Evolutionary conservation across 805 yeast genomes (phyloP).

Genomic region (Yarrowia sp.): DNA sequence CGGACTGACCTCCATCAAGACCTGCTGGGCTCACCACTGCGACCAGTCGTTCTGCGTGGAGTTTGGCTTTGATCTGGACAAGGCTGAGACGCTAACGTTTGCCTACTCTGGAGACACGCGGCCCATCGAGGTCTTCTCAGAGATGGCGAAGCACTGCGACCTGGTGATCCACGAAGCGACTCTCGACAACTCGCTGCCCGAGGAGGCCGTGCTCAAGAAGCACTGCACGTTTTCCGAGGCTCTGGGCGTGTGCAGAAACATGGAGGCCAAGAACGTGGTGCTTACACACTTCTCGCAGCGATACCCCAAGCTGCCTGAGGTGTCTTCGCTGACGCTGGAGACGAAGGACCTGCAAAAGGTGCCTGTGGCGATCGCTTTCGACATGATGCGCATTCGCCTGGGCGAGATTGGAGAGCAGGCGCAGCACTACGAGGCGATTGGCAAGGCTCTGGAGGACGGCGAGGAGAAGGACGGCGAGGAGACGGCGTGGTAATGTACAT

Average conservation of each 20-base stretch:
- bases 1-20: constrained; percentile 41
- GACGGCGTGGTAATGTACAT: neutral
- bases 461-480: neutral
- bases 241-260: constrained; percentile 59
- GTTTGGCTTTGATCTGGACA: constrained; percentile 31
- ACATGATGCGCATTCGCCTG: constrained; percentile 13
- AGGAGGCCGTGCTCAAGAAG: constrained; percentile 75
- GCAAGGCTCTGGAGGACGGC: neutral
- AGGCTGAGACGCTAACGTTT: constrained; percentile 51
- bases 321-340: constrained; percentile 13
- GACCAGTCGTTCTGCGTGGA: constrained; percentile 70
- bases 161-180: constrained; percentile 92
- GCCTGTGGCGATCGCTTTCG: constrained; percentile 22
- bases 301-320: constrained; percentile 58
- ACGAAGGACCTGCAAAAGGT: neutral
- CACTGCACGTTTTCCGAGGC: constrained; percentile 93
- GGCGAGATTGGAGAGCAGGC: constrained; percentile 2
- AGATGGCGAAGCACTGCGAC: constrained; percentile 65
- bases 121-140: constrained; percentile 65
- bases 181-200: constrained; percentile 69
- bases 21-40: constrained; percentile 84
- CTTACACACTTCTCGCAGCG: constrained; percentile 93
- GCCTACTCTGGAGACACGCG: constrained; percentile 96
- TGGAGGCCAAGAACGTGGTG: constrained; percentile 69
- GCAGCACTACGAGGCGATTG: neutral